Evolutionary conservation across 345 rosid genomes (phyloP).

Genomic region (Corchorus olitorius): DNA sequence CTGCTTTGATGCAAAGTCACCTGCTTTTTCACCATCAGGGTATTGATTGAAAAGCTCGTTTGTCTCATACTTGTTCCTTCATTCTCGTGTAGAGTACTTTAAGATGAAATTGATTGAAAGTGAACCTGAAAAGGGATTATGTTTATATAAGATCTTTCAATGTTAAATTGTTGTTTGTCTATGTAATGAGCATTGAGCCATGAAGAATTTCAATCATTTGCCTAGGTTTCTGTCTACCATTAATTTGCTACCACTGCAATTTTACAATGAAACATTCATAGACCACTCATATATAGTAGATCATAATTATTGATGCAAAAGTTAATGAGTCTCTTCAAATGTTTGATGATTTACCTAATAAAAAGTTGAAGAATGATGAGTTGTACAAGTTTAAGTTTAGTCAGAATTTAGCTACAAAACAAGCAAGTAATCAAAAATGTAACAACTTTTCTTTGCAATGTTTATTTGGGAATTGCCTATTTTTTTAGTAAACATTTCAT

Average conservation of each 20-base stretch:
- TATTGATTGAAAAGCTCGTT: constrained; percentile 5
- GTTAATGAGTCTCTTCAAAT: not conserved
- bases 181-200: not conserved
- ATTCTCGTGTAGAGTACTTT: not conserved
- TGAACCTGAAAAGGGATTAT: not conserved
- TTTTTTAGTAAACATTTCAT: not conserved
- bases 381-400: not conserved
- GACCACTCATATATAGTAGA: not conserved
- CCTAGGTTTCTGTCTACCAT: not conserved
- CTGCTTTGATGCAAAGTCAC: not conserved
- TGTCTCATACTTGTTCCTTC: not conserved
- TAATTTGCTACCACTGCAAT: not conserved
- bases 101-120: constrained; percentile 6
- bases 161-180: not conserved
- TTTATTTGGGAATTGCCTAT: not conserved
- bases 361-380: not conserved
- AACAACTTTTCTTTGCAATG: not conserved
- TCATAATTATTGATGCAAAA: not conserved
- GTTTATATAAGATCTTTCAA: constrained; percentile 1
- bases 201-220: not conserved
- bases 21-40: not conserved
- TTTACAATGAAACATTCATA: not conserved
- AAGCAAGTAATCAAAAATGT: not conserved
- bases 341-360: not conserved
- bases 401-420: not conserved